phyloP scores from a whole-genome alignment of 78 protist species.

The Acrasis kona region DNA sequence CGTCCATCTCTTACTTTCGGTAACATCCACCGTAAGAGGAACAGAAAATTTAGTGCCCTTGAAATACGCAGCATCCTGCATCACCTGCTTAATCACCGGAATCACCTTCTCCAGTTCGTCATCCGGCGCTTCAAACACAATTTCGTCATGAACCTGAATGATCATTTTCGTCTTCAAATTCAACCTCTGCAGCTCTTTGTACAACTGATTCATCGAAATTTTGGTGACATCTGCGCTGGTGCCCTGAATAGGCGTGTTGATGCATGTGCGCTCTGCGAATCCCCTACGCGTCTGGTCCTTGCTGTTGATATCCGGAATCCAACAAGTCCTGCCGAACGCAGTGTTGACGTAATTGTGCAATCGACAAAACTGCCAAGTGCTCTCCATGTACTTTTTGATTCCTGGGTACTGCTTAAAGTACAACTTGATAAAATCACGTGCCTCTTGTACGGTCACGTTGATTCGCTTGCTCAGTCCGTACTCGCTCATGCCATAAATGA shows the following conservation, averaged over 20 bases:
- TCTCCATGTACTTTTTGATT: neutral
- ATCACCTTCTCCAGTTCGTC: too few relatives aligned
- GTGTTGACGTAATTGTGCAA: constrained; percentile 22
- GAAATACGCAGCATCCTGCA: neutral
- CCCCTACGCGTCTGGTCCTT: neutral
- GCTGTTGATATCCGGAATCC: neutral
- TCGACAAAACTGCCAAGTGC: neutral
- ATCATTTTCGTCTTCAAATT: neutral
- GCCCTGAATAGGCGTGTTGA: constrained; percentile 29
- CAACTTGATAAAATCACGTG: neutral
- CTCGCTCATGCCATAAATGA: constrained; percentile 26
- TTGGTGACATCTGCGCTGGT: constrained; percentile 30
- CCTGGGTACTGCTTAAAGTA: constrained; percentile 9
- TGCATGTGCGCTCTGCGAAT: constrained; percentile 15
- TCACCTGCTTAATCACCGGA: neutral
- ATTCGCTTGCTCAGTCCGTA: neutral
- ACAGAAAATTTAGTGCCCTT: constrained; percentile 5
- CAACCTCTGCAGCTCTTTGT: neutral
- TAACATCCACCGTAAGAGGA: neutral
- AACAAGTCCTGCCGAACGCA: neutral
- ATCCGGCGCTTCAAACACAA: constrained; percentile 26
- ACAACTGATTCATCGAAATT: neutral
- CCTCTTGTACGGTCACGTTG: constrained; percentile 11
- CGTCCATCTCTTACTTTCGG: neutral
- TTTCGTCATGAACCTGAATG: constrained; percentile 39